Evolutionary conservation across 2,329 filamentous ascomycete species (phyloP).

Genomic region (Calonectria hongkongensis): DNA sequence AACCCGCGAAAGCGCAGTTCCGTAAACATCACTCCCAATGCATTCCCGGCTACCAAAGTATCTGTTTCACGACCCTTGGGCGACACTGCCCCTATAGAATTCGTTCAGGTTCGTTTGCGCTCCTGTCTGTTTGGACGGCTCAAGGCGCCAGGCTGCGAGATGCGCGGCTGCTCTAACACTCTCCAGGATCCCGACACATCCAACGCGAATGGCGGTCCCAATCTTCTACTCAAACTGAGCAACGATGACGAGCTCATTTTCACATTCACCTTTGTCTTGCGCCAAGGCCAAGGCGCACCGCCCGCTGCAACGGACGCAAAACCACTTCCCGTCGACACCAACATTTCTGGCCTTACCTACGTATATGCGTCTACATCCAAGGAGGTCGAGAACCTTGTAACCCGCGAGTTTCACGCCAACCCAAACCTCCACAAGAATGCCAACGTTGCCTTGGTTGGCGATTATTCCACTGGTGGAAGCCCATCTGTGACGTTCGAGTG

Average conservation of each 20-base stretch:
- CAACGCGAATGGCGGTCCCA: constrained; percentile 71
- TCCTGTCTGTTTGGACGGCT: constrained; percentile 37
- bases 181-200: constrained; percentile 84
- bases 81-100: constrained; percentile 88
- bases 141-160: constrained; percentile 36
- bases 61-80: constrained; percentile 81
- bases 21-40: constrained; percentile 87
- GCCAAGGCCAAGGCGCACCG: constrained; percentile 68
- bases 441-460: constrained; percentile 96
- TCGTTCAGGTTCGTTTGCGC: constrained; percentile 83
- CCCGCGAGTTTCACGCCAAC: constrained; percentile 96
- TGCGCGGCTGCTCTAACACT: constrained; percentile 46
- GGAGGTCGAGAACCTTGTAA: constrained; percentile 95
- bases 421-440: constrained; percentile 98
- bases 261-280: constrained; percentile 91
- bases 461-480: constrained; percentile 89
- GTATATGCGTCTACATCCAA: constrained; percentile 89
- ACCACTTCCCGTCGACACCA: constrained; percentile 77
- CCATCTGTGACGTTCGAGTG: constrained; percentile 92
- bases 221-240: constrained; percentile 88
- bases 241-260: constrained; percentile 96
- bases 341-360: constrained; percentile 92
- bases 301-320: constrained; percentile 67
- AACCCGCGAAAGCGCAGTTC: constrained; percentile 87
- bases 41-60: constrained; percentile 88